Base-by-base conservation (phyloP, 2,329 filamentous ascomycete species). In the Cercospora citrullina region DNA sequence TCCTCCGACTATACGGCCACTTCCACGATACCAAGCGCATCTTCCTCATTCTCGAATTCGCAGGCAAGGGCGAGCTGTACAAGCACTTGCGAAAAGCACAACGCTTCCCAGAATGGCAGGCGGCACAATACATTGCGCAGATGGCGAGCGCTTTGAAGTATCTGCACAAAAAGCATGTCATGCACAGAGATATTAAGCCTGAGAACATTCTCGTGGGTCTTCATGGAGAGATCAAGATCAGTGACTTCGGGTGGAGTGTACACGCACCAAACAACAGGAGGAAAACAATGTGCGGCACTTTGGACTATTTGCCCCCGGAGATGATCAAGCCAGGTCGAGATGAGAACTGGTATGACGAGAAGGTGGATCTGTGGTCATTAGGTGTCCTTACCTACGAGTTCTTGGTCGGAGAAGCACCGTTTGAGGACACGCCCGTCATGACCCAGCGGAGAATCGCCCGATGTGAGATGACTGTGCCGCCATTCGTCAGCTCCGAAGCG, bases 221-320 rank as follows among this genome's bases (percentile, higher is more conserved):
- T 68, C 94, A 98, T 78, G 95, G 94, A 72, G 95, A 99, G 84
- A 94, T 99, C 83, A 99, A 99, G 81, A 94, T 99, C 77, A 96
- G 93, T 4, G 95, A 99, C 80, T 99, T 98, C 77, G 94, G 95
- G 60, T 99, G 95, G 95, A 96, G 92, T 78, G 95, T 98, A 4
- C 95, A 99, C 80, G 95, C 95, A 5, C 95, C 95, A 30, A 97
- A 96, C 81, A 96, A 94, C 82, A 86, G 95, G 74, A 87, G 95
- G 70, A 91, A 94, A 77, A 99, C 95, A 65, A 94, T 98, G 88
- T 99, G 95, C 79, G 95, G 95, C 71, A 99, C 95, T 18, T 87
- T 98, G 51, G 95, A 99, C 81, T 99, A 99, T 80, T 87, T 99
- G 16, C 95, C 95, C 3, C 95, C 95, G 4, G 95, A 99, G 88